Base-by-base conservation (phyloP, 345 rosid species). In the Mangifera indica region DNA sequence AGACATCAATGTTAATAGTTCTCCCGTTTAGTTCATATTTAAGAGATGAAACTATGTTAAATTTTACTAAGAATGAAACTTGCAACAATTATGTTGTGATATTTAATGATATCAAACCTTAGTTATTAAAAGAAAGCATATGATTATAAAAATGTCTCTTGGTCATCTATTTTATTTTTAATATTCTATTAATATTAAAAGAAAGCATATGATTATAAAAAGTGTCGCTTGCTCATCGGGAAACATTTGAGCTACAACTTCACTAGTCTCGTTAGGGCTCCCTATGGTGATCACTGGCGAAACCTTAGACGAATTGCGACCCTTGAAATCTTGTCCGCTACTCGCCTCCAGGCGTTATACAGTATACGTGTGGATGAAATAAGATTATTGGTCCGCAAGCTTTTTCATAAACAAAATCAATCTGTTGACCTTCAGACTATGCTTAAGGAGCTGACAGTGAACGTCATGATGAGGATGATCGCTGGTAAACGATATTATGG, bases 381-480 rank as follows among this genome's bases (percentile, higher is more conserved):
- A 18, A 77, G 72, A 29, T 59, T 63, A 2, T 49, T 74, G 54
- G 17, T 78, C 63, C 57, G 6, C 17, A 29, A 54, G 55, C 80
- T 84, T 20, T 34, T 40, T 10, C 32, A 1, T 10, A 15, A 26
- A 18, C 37, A 25, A 29, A 10, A 26, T 24, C 22, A 29, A 3
- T 7, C 49, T 0, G 80, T 83, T 18, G 81, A 85, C 44, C 60
- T 81, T 70, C 80, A 72, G 63, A 55, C 86, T 1, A 54, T 67
- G 57, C 74, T 88, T 11, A 73, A 71, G 2, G 85, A 78, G 77
- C 77, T 85, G 49, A 71, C 82, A 21, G 66, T 85, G 67, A 87
- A 84, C 71, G 73, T 79, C 15, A 74, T 83, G 62, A 80, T 77
- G 89, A 81, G 85, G 80, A 81, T 84, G 83, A 72, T 85, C 32